Evolutionary conservation across 192 early-diverging fungal genomes (phyloP).

Genomic region (Backusella liffmaniae): DNA sequence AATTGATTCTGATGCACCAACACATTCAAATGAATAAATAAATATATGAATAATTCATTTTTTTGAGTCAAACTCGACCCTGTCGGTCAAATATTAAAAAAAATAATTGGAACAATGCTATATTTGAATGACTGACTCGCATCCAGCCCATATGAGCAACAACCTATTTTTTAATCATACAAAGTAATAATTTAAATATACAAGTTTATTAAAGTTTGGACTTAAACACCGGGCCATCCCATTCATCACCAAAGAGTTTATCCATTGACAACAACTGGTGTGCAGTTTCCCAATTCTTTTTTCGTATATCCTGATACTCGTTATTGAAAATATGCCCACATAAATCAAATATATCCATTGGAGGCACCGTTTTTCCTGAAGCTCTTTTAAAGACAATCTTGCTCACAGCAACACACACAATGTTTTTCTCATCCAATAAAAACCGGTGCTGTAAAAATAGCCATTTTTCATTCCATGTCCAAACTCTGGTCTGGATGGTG

Average conservation of each 20-base stretch:
- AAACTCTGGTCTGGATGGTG: constrained; percentile 44
- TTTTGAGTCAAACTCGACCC: too few species aligned
- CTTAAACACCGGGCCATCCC: background rate
- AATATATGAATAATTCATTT: too few species aligned
- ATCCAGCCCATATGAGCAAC: too few species aligned
- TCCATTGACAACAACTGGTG: constrained; percentile 5
- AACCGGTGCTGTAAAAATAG: constrained; percentile 43
- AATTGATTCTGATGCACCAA: background rate
- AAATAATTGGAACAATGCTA: too few species aligned
- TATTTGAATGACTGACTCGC: too few species aligned
- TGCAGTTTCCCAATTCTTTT: constrained; percentile 10
- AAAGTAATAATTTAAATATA: background rate
- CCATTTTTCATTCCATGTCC: constrained; percentile 60
- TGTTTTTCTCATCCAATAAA: background rate
- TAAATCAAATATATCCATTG: constrained; percentile 12
- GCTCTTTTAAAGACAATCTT: constrained; percentile 28
- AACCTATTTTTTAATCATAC: too few species aligned
- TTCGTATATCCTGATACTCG: background rate
- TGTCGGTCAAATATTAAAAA: too few species aligned
- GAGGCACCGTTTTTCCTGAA: constrained; percentile 22
- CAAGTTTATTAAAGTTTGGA: background rate
- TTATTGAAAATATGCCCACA: constrained; percentile 21
- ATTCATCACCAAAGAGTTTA: background rate
- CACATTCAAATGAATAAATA: background rate
- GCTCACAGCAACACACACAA: constrained; percentile 19